These are phyloP conservation scores for Neophaeococcomyces mojaviensis DNA, from an alignment of 2,329 filamentous ascomycete species.

Conservation along the genomic window DNA sequence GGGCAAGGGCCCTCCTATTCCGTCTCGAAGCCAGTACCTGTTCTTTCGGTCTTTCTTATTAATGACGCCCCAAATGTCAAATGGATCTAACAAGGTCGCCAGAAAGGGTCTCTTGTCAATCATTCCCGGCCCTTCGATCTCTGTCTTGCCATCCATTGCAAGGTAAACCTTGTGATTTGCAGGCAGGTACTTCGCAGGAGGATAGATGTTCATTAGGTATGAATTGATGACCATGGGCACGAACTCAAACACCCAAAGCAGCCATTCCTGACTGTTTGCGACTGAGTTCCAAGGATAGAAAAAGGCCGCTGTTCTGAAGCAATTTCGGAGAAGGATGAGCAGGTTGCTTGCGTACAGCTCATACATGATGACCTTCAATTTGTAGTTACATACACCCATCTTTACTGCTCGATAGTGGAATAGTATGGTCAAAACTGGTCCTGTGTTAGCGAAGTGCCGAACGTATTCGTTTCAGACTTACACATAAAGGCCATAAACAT, in stretches of 20 bases:
- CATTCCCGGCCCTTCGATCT: constrained; percentile 44
- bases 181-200: constrained; percentile 45
- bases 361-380: constrained; percentile 38
- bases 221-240: constrained; percentile 46
- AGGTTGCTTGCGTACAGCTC: constrained; percentile 31
- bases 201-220: constrained; percentile 44
- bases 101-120: constrained; percentile 40
- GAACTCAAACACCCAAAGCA: constrained; percentile 50
- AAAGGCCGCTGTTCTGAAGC: constrained; percentile 48
- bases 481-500: constrained; percentile 44
- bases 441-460: background rate
- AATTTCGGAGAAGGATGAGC: constrained; percentile 39
- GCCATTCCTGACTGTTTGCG: constrained; percentile 38
- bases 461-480: background rate
- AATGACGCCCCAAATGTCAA: constrained; percentile 34
- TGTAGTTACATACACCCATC: constrained; percentile 34
- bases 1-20: constrained; percentile 16
- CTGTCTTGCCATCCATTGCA: constrained; percentile 44
- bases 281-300: constrained; percentile 30
- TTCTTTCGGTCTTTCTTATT: constrained; percentile 29
- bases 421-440: constrained; percentile 30
- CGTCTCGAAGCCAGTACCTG: constrained; percentile 34
- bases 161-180: constrained; percentile 45
- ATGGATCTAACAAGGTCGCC: constrained; percentile 37
- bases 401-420: constrained; percentile 40